phyloP scores from a whole-genome alignment of 768 basidiomycete genomes.

The Pisolithus orientalis region DNA sequence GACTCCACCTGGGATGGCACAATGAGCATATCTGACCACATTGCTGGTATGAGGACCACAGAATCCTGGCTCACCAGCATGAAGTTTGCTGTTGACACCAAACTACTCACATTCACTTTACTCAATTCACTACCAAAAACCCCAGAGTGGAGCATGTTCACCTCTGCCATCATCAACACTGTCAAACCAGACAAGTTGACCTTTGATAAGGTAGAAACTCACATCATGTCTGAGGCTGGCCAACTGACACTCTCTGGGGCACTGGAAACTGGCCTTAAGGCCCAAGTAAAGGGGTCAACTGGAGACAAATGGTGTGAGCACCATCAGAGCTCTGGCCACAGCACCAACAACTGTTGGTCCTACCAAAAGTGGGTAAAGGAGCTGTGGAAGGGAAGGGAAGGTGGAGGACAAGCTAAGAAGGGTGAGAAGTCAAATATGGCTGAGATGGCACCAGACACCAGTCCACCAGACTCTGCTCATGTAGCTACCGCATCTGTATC shows the following conservation, averaged over 20 bases:
- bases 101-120: not conserved
- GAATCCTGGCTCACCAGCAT: not conserved
- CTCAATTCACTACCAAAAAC: not conserved
- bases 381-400: not conserved
- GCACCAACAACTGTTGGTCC: not conserved
- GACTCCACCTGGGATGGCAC: not conserved
- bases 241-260: not conserved
- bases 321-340: not conserved
- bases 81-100: not conserved
- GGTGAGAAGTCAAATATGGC: not conserved
- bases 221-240: not conserved
- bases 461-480: not conserved
- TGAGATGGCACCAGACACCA: not conserved
- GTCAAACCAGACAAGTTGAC: not conserved
- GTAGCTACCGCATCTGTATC: not conserved
- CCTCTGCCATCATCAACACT: not conserved
- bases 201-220: not conserved
- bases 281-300: not conserved
- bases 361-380: not conserved
- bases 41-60: not conserved
- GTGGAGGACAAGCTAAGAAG: not conserved
- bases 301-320: not conserved
- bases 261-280: not conserved
- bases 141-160: not conserved
- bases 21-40: not conserved